Percentiles rank a stretch among this genome's conserved stretches.
Conservation (phyloP, 2,329 filamentous ascomycete genomes). For the Neospermospora avenae region DNA sequence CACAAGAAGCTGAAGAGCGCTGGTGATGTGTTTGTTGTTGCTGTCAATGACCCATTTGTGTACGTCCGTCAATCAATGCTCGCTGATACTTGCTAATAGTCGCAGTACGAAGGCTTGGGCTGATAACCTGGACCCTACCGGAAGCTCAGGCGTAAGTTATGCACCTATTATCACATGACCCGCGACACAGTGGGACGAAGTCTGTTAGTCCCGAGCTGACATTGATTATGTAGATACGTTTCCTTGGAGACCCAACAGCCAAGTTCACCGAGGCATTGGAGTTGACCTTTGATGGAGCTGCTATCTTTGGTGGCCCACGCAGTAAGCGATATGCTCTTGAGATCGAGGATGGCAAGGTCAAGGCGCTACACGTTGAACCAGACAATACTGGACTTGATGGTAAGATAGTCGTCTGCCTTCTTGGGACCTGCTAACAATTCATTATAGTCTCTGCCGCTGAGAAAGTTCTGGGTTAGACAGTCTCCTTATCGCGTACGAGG, state of each 20-base stretch:
- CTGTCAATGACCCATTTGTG: constrained; percentile 95
- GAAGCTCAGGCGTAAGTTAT: constrained; percentile 67
- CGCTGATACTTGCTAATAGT: not conserved
- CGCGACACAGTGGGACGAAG: not conserved
- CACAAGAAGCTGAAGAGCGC: constrained; percentile 74
- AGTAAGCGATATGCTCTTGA: constrained; percentile 87
- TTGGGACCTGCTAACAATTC: constrained; percentile 9
- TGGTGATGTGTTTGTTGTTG: constrained; percentile 83
- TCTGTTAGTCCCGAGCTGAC: not conserved
- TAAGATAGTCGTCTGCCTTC: constrained; percentile 38
- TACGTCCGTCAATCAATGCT: constrained; percentile 45
- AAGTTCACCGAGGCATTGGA: constrained; percentile 82
- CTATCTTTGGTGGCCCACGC: constrained; percentile 77
- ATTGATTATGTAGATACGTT: constrained; percentile 68
- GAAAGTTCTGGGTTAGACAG: constrained; percentile 42
- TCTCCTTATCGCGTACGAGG: not conserved
- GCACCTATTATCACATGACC: not conserved
- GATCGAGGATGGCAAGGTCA: constrained; percentile 81
- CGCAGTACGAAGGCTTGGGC: constrained; percentile 86
- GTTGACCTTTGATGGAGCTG: constrained; percentile 72
- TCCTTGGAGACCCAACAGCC: constrained; percentile 77
- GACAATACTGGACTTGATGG: constrained; percentile 82
- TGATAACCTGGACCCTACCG: constrained; percentile 69
- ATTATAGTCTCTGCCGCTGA: constrained; percentile 45
- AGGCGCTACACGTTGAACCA: constrained; percentile 76